Evolutionary conservation across 352 stramenopile genomes (phyloP).

Genomic region (Phytophthora megakarya): DNA sequence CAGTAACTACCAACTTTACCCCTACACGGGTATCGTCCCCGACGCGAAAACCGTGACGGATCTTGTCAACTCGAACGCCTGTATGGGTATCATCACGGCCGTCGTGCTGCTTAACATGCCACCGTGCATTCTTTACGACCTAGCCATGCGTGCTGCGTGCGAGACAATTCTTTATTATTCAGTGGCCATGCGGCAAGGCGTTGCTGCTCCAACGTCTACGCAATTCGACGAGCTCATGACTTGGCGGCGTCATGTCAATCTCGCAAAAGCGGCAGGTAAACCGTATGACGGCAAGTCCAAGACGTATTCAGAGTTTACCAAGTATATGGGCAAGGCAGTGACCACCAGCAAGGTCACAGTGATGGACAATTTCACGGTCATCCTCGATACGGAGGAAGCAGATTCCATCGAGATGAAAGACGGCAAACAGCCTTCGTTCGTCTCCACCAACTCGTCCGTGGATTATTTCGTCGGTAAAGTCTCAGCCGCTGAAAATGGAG

Average conservation of each 20-base stretch:
- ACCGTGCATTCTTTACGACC: constrained; percentile 53
- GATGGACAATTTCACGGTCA: constrained; percentile 47
- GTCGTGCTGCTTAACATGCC: constrained; percentile 47
- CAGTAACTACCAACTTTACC: constrained; percentile 63
- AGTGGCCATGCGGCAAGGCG: constrained; percentile 38
- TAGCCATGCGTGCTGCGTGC: constrained; percentile 58
- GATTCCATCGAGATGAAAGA: constrained; percentile 40
- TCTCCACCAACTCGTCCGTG: constrained; percentile 34
- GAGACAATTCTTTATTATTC: constrained; percentile 74
- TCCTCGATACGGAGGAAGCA: constrained; percentile 27
- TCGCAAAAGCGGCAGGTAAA: constrained; percentile 48
- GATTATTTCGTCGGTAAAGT: constrained; percentile 42
- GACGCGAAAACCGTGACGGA: constrained; percentile 39
- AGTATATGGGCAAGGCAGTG: constrained; percentile 43
- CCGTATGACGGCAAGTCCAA: constrained; percentile 57
- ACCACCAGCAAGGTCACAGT: constrained; percentile 46
- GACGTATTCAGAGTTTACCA: constrained; percentile 55
- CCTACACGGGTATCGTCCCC: constrained; percentile 56
- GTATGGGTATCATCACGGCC: constrained; percentile 55
- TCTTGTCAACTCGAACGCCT: constrained; percentile 52
- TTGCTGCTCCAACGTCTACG: constrained; percentile 33
- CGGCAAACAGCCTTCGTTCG: constrained; percentile 38
- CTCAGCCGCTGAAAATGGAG: constrained; percentile 19
- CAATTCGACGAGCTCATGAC: constrained; percentile 58
- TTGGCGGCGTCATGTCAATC: constrained; percentile 59